Conservation (phyloP, 2,329 filamentous ascomycete genomes). For the Exserohilum rostratum region DNA sequence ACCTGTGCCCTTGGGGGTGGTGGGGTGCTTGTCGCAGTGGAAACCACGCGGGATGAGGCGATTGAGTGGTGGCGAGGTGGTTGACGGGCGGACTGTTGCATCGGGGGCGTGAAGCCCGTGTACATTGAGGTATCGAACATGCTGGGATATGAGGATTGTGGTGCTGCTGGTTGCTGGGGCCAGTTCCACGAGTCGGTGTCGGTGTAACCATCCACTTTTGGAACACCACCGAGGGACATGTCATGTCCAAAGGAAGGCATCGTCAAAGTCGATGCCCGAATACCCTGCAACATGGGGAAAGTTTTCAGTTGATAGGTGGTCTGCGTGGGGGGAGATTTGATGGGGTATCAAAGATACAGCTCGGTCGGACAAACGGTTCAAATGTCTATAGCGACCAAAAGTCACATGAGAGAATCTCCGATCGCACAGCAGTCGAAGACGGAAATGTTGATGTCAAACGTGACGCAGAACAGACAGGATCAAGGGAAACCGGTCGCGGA, state of each 20-base stretch:
- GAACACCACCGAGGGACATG: slow-evolving; percentile 38
- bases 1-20: slow-evolving; percentile 38
- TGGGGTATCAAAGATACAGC: not conserved
- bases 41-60: slow-evolving; percentile 36
- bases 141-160: slow-evolving; percentile 30
- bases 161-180: slow-evolving; percentile 34
- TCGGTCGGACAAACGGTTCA: not conserved
- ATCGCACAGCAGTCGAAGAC: not conserved
- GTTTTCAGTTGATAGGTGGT: not conserved
- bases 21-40: slow-evolving; percentile 34
- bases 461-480: not conserved
- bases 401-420: slow-evolving; percentile 5
- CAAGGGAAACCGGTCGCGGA: not conserved
- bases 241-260: slow-evolving; percentile 47
- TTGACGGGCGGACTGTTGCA: slow-evolving; percentile 27
- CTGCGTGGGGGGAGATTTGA: slow-evolving; percentile 6
- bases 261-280: slow-evolving; percentile 42
- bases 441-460: not conserved
- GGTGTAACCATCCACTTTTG: slow-evolving; percentile 42
- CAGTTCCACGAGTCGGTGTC: slow-evolving; percentile 42
- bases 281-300: slow-evolving; percentile 47
- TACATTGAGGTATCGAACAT: slow-evolving; percentile 43
- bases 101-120: slow-evolving; percentile 29
- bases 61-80: slow-evolving; percentile 40
- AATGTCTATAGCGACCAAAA: slow-evolving; percentile 1